Percentiles rank a stretch among this genome's conserved stretches.
phyloP scores from a whole-genome alignment of 306 rosid species.

The Castanea crenata region DNA sequence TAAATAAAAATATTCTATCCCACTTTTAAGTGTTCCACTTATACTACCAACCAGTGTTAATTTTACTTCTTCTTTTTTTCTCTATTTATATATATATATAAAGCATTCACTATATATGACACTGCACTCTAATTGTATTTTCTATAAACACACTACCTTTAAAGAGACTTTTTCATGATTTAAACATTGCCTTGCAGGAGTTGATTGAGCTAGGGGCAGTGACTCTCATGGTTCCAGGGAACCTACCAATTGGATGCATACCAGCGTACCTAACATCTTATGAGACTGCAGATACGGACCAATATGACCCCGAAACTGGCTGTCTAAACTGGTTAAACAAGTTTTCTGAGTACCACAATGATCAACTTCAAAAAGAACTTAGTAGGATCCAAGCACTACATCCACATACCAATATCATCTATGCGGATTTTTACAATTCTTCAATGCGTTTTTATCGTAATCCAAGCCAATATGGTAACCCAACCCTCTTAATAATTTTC shows the following conservation, averaged over 20 bases:
- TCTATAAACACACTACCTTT: too few species aligned
- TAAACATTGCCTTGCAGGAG: constrained; percentile 22
- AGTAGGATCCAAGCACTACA: constrained; percentile 20
- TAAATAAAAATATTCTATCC: too few species aligned
- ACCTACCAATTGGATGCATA: constrained; percentile 41
- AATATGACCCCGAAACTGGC: constrained; percentile 39
- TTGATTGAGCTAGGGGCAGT: constrained; percentile 46
- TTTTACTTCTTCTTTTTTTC: too few species aligned
- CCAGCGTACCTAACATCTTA: constrained; percentile 19
- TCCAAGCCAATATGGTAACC: constrained; percentile 45
- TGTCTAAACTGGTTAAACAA: constrained; percentile 48
- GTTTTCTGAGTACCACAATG: constrained; percentile 40
- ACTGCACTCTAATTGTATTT: too few species aligned
- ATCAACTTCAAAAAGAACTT: constrained; percentile 32
- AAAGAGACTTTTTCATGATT: neutral
- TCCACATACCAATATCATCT: constrained; percentile 36
- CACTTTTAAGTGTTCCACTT: too few species aligned
- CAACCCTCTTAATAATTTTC: neutral
- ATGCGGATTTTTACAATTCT: constrained; percentile 46
- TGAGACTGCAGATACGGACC: constrained; percentile 14
- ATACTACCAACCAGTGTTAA: too few species aligned
- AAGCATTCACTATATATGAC: too few species aligned
- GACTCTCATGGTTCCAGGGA: constrained; percentile 55
- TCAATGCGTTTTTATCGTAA: constrained; percentile 27
- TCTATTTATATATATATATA: too few species aligned